These are phyloP conservation scores for Colletotrichum karsti DNA, from an alignment of 2,329 filamentous ascomycete genomes.

Conservation along the genomic window DNA sequence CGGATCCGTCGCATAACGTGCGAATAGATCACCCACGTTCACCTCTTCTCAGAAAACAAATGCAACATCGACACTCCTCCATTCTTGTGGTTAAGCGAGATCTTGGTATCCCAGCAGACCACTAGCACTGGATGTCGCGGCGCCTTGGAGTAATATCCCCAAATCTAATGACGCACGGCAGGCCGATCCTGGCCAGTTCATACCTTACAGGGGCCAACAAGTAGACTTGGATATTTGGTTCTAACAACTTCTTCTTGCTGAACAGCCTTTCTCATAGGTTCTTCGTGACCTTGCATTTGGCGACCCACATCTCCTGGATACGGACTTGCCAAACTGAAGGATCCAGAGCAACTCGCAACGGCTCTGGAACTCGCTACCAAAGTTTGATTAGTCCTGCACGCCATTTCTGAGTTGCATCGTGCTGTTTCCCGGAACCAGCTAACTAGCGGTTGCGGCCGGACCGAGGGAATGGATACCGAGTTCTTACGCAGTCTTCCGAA, in stretches of 20 bases:
- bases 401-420: no score
- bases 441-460: no score
- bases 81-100: not conserved
- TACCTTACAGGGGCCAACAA: not conserved
- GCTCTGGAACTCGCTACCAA: accelerated
- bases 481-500: not conserved
- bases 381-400: no score
- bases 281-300: no score
- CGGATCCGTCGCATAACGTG: not conserved
- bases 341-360: not conserved
- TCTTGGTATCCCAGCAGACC: not conserved
- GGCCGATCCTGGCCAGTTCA: not conserved
- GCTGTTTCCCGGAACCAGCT: no score
- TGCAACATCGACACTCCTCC: no score
- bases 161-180: not conserved
- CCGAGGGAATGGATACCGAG: not conserved
- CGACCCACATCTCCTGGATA: no score
- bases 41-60: no score
- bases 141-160: not conserved
- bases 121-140: accelerated
- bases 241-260: not conserved
- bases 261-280: not conserved
- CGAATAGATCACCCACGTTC: no score
- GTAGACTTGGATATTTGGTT: not conserved
- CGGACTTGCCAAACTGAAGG: not conserved